Base-by-base conservation (phyloP, 1,284 basidiomycete genomes). In the Naganishia albida region DNA sequence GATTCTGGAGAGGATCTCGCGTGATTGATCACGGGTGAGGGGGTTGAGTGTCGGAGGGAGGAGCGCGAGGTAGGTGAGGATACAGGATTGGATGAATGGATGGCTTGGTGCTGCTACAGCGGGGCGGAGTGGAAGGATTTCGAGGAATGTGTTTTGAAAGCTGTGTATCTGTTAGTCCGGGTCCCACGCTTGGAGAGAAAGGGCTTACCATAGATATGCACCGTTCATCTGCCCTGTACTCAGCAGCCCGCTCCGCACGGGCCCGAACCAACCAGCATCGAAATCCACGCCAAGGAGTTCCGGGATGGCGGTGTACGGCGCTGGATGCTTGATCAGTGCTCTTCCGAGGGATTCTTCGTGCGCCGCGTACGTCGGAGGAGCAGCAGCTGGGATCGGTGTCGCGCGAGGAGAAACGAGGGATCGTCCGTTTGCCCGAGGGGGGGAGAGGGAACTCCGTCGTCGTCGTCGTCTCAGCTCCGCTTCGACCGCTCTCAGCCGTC, bases 101-200 rank as follows among this genome's bases (percentile, higher is more conserved):
- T 60, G 44, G 7, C 34, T 16, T 26, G 54, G 42, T n/a, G 23
- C 38, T 10, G 7, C n/a, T 23, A 34, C 15, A 20, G 15, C 18
- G 56, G 30, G 16, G 26, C 23, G 48, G 23, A 60, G 46, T 2
- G 57, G 57, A 18, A 60, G 57, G 6, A 60, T 40, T 23, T 50
- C 39, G n/a, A 15, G 7, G 38, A 50, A 60, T 3, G 39, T 25
- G 20, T 34, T 26, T n/a, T 49, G 30, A 38, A 60, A 60, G 4
- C 57, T 60, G 16, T 15, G 44, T 6, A 43, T 30, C 23, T 26
- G 18, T 23, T 7, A 48, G 18, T 15, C n/a, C 43, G 42, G 16
- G 2, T 30, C 3, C 12, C 7, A 13, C 18, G 30, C 34, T n/a
- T 25, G 28, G 26, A 18, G 25, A 43, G 0, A 1, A 23, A 18